These are phyloP conservation scores for Phaeophleospora eucalypticola DNA, from an alignment of 2,329 filamentous ascomycete species.

Conservation along the genomic window DNA sequence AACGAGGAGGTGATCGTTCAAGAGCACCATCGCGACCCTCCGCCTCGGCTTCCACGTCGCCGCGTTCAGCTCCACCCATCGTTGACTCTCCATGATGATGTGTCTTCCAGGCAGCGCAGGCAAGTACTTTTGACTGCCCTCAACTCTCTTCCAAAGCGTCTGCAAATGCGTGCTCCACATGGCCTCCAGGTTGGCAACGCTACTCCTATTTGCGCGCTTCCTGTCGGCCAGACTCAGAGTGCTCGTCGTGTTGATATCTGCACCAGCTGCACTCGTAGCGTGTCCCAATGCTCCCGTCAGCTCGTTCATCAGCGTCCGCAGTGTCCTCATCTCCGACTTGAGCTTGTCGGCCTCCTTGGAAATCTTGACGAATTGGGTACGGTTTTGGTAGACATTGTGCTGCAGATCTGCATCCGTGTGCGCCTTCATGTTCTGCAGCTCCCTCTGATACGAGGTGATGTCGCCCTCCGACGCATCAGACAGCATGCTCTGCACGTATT, in stretches of 20 bases:
- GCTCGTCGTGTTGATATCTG: slow-evolving; percentile 35
- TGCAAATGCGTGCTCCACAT: slow-evolving; percentile 67
- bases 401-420: slow-evolving; percentile 80
- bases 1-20: slow-evolving; percentile 91
- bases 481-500: slow-evolving; percentile 61
- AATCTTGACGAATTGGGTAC: slow-evolving; percentile 98
- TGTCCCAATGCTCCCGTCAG: slow-evolving; percentile 56
- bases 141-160: slow-evolving; percentile 92
- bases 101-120: slow-evolving; percentile 88
- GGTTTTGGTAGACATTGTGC: slow-evolving; percentile 88
- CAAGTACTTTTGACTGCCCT: slow-evolving; percentile 94
- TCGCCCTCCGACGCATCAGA: slow-evolving; percentile 84
- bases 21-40: slow-evolving; percentile 82
- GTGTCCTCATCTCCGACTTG: slow-evolving; percentile 88
- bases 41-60: slow-evolving; percentile 92
- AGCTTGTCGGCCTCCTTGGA: slow-evolving; percentile 98
- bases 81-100: slow-evolving; percentile 84
- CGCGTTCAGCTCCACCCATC: slow-evolving; percentile 95
- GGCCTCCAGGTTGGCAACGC: slow-evolving; percentile 69
- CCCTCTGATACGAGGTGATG: slow-evolving; percentile 74
- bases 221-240: slow-evolving; percentile 38
- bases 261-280: slow-evolving; percentile 40
- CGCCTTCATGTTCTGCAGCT: slow-evolving; percentile 70
- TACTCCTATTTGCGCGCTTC: slow-evolving; percentile 75
- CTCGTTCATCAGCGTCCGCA: slow-evolving; percentile 88